Base-by-base conservation (phyloP, 805 yeast genomes). In the Saturnispora hagleri region DNA sequence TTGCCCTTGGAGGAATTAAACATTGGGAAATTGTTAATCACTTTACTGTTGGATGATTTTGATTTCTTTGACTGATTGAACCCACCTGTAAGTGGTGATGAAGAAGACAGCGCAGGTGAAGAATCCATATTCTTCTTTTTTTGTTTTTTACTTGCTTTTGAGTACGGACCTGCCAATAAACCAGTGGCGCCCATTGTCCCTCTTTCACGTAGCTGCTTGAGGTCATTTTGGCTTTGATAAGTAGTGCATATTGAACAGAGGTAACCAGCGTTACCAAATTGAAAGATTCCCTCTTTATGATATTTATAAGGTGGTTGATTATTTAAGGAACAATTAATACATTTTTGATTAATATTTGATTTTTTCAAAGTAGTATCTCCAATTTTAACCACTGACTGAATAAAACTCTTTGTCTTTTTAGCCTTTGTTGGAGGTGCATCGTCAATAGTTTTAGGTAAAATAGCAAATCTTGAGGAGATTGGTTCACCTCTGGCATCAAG, bases 241-340 rank as follows among this genome's bases (percentile, higher is more conserved):
- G 53, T 55, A 22, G 65, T 61, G 47, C 71, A 68, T 18, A 59
- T 55, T 33, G 51, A 24, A 51, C 71, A 68, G 34, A 68, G 53
- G n/a, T 60, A 55, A 1, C 71, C 71, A 2, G 70, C 58, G 54
- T 68, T 68, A 10, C 68, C 70, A 47, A 60, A 60, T 53, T 66
- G 68, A 46, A 64, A 68, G 7, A 67, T 59, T 2, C 71, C 71
- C 24, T 62, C 66, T 31, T 58, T 61, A 53, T 63, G 60, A 45
- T 60, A 68, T 51, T 61, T 67, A 55, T 62, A 68, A 15, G 69
- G 69, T 4, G 65, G 68, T 48, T 61, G 54, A 2, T 62, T 51
- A 1, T 53, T 55, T 8, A 64, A 57, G 2, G 62, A 55, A 55
- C 71, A 68, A 51, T 68, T 68, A 41, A 68, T 56, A 51, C 71